Percentiles rank a stretch among this genome's conserved stretches.
phyloP scores from a whole-genome alignment of 192 early-diverging fungal genomes.

The Gorgonomyces haynaldii region DNA sequence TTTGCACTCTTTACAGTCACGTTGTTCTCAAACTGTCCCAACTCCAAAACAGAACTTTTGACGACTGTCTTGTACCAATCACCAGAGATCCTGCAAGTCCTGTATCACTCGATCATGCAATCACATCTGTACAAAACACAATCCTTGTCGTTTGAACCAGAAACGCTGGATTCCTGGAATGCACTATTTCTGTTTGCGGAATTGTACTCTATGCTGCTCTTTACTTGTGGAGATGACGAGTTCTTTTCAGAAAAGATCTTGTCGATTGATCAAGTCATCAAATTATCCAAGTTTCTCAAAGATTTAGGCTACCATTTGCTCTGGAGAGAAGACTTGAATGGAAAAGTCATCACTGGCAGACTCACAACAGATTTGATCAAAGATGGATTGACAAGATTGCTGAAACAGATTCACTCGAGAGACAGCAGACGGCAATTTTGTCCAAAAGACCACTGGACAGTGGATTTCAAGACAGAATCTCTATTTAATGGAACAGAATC shows the following conservation, averaged over 20 bases:
- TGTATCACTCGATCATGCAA: background rate
- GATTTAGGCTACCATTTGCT: constrained; percentile 36
- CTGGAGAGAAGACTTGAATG: constrained; percentile 12
- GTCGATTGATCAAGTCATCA: constrained; percentile 36
- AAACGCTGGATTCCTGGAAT: constrained; percentile 37
- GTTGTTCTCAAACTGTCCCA: constrained; percentile 8
- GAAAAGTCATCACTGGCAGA: constrained; percentile 8
- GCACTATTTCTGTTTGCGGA: constrained; percentile 62
- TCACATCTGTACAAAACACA: background rate
- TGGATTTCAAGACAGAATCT: constrained; percentile 14
- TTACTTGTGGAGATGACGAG: constrained; percentile 81
- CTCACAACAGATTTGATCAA: background rate
- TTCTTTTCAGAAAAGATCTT: constrained; percentile 42
- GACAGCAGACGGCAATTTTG: constrained; percentile 26
- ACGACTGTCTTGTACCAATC: constrained; percentile 1
- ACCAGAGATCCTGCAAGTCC: background rate
- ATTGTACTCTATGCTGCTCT: constrained; percentile 54
- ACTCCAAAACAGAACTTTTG: background rate
- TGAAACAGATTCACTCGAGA: constrained; percentile 40
- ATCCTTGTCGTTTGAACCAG: constrained; percentile 13
- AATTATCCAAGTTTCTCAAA: constrained; percentile 38
- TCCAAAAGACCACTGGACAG: background rate
- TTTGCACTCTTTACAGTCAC: constrained; percentile 13
- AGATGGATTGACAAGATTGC: background rate
- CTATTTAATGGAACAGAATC: constrained; percentile 44